Conservation (phyloP, 495 filamentous ascomycete species). For the Penicillium turbatum region DNA sequence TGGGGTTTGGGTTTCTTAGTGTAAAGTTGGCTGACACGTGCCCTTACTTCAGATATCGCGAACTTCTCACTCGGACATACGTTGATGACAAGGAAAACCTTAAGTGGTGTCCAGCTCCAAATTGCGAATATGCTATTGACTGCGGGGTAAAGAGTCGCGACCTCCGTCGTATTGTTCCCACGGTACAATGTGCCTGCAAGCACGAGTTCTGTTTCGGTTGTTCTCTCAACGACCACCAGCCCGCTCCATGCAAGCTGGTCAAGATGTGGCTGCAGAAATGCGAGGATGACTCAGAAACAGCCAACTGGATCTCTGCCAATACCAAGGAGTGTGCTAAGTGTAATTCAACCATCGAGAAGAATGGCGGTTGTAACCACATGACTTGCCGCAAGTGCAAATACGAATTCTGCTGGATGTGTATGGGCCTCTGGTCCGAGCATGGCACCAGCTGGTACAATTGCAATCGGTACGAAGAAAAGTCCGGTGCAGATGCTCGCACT, state of each 20-base stretch:
- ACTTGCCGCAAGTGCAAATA: conserved; percentile 97
- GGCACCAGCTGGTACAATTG: conserved; percentile 99
- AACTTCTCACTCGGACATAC: conserved; percentile 85
- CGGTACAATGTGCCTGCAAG: conserved; percentile 77
- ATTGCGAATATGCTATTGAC: conserved; percentile 88
- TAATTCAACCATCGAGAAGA: conserved; percentile 96
- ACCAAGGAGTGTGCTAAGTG: conserved; percentile 98
- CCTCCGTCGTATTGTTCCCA: conserved; percentile 78
- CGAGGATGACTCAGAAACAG: conserved; percentile 95
- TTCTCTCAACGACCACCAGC: conserved; percentile 85
- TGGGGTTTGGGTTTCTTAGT: no score
- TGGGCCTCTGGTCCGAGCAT: conserved; percentile 97
- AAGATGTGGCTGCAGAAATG: conserved; percentile 98
- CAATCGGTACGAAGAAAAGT: conserved; percentile 95
- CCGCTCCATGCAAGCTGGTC: conserved; percentile 83
- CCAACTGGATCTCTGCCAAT: conserved; percentile 99
- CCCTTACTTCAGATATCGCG: conserved; percentile 59
- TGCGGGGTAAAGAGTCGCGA: conserved; percentile 83
- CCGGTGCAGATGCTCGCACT: conserved; percentile 80
- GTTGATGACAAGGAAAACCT: conserved; percentile 93
- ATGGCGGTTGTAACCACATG: conserved; percentile 99
- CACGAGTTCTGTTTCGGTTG: conserved; percentile 97
- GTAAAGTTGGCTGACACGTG: conserved; percentile 9
- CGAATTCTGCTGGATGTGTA: conserved; percentile 99
- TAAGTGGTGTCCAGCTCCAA: conserved; percentile 95